Evolutionary conservation across 23 red algal genomes (phyloP), one percentile per base, ranked within the genome.

Genomic region (Agarophyton chilense): DNA sequence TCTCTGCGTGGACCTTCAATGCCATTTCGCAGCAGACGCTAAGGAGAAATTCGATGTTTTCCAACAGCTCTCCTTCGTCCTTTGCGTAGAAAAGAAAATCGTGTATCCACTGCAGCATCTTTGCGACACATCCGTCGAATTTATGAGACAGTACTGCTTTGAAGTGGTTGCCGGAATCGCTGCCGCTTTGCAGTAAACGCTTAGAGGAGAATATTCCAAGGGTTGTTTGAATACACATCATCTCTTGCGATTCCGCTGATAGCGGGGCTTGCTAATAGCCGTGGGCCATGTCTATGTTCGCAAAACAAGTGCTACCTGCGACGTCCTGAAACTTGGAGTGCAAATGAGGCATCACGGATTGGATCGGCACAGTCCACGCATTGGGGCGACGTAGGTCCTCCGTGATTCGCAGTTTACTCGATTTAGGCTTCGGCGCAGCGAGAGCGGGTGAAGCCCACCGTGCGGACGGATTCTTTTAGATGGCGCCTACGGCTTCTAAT

Each of bases 261-360:
- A 84, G 26, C 2, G 55, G 57, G 4, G 49, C 60, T 36, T 84
- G 80, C 80, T 57, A 84, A 25, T 84, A 84, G 1, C 55, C 80
- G 39, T 84, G 58, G 11, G 39, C 36, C 5, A 84, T 35, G 49
- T 84, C 80, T 2, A 84, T 41, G 1, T 62, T 70, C 35, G 55
- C 55, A 34, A 67, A 84, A 6, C 56, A 40, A 21, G 36, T 84
- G 58, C 57, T 67, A 10, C 80, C 80, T 17, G 57, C 61, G 31
- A 64, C 18, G 17, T 84, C 80, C 21, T 62, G 57, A n/a, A 67
- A 45, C 28, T 62, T 67, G 1, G 80, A 65, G 16, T 84, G 32
- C 43, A 84, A 19, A 31, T 84, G 80, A 35, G 80, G 57, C 80
- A 84, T 67, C 8, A 57, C 54, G 4, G 54, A 84, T 34, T 33